phyloP scores from a whole-genome alignment of 2,329 filamentous ascomycete genomes.

The Colletotrichum zoysiae region DNA sequence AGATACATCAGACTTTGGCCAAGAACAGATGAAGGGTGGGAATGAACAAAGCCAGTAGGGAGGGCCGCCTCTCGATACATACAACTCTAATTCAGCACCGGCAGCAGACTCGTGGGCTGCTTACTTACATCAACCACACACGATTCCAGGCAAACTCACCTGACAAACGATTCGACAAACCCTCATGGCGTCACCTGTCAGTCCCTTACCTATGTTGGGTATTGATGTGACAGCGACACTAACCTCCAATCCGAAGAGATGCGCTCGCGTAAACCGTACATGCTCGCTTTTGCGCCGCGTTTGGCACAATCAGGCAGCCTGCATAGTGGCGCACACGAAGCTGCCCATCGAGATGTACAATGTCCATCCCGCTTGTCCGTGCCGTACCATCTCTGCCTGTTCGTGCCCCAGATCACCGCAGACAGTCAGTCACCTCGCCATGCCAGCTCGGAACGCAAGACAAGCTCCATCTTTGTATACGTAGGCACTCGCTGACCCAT shows the following conservation, averaged over 20 bases:
- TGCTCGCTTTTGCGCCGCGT: slow-evolving; percentile 33
- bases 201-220: slow-evolving; percentile 6
- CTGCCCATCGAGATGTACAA: slow-evolving; percentile 29
- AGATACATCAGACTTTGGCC: slow-evolving; percentile 11
- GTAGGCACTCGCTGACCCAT: slow-evolving; percentile 29
- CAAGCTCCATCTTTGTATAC: slow-evolving; percentile 22
- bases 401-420: slow-evolving; percentile 10
- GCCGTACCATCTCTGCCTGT: slow-evolving; percentile 30
- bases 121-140: not conserved
- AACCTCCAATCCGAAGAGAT: slow-evolving; percentile 22
- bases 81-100: slow-evolving; percentile 19
- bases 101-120: not conserved
- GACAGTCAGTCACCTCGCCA: slow-evolving; percentile 3
- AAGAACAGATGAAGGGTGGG: slow-evolving; percentile 30
- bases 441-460: slow-evolving; percentile 15
- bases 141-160: not conserved
- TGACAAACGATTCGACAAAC: not conserved
- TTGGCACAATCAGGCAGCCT: slow-evolving; percentile 26
- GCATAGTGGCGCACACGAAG: slow-evolving; percentile 18
- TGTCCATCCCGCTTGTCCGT: slow-evolving; percentile 11
- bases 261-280: slow-evolving; percentile 31
- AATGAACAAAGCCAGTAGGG: slow-evolving; percentile 15
- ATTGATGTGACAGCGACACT: slow-evolving; percentile 30
- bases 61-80: slow-evolving; percentile 10
- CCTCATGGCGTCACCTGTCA: slow-evolving; percentile 24